These are phyloP conservation scores for Penicillium sp. DNA, from an alignment of 2,329 filamentous ascomycete genomes.

Conservation along the genomic window DNA sequence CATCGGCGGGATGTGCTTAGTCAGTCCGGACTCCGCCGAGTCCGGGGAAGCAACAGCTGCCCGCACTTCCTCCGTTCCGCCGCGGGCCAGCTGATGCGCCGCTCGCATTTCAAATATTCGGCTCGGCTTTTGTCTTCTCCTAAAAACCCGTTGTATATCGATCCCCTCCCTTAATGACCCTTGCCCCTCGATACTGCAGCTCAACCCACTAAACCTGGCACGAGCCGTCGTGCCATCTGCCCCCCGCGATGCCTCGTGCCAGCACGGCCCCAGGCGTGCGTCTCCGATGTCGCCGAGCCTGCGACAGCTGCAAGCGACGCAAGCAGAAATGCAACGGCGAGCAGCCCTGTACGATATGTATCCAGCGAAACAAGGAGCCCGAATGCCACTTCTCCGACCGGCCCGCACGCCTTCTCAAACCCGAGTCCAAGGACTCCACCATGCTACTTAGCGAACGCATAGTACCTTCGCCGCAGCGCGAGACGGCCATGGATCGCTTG, in stretches of 20 bases:
- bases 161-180: slow-evolving; percentile 11
- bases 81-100: neutral
- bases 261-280: slow-evolving; percentile 34
- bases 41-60: slow-evolving; percentile 20
- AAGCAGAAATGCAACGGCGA: slow-evolving; percentile 58
- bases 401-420: slow-evolving; percentile 38
- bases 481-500: slow-evolving; percentile 38
- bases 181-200: neutral
- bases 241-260: slow-evolving; percentile 33
- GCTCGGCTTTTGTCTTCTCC: neutral
- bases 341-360: slow-evolving; percentile 55
- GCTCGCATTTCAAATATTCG: neutral
- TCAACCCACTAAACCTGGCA: slow-evolving; percentile 13
- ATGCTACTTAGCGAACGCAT: slow-evolving; percentile 38
- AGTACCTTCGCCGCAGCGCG: slow-evolving; percentile 32
- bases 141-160: neutral
- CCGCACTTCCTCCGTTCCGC: slow-evolving; percentile 7
- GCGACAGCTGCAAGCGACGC: slow-evolving; percentile 50
- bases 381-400: slow-evolving; percentile 46
- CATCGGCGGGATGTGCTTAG: slow-evolving; percentile 11
- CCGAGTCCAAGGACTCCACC: slow-evolving; percentile 32
- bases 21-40: slow-evolving; percentile 8
- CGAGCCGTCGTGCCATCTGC: slow-evolving; percentile 10
- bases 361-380: slow-evolving; percentile 44
- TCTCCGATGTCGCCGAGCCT: slow-evolving; percentile 43